These are phyloP conservation scores for Groenewaldozyma auringiensis DNA, from an alignment of 1,139 yeast genomes.

Conservation along the genomic window DNA sequence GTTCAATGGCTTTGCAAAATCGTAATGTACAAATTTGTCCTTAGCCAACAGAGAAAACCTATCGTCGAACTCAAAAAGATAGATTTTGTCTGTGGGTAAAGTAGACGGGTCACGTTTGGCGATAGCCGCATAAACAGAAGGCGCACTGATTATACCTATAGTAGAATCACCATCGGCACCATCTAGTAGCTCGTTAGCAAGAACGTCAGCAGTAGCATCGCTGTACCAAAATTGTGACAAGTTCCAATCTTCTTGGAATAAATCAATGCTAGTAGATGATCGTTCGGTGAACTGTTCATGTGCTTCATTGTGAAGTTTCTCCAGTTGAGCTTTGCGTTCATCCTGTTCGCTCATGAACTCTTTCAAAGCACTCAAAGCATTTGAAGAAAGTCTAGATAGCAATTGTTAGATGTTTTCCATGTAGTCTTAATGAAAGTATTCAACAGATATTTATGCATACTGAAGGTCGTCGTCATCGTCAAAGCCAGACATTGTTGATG, in stretches of 20 bases:
- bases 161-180: slow-evolving; percentile 65
- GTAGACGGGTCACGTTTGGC: slow-evolving; percentile 32
- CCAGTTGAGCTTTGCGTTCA: slow-evolving; percentile 52
- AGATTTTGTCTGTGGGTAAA: slow-evolving; percentile 42
- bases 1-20: slow-evolving; percentile 60
- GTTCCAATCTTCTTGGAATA: slow-evolving; percentile 89
- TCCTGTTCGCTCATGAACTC: slow-evolving; percentile 65
- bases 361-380: slow-evolving; percentile 68
- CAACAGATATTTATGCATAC: too few species aligned
- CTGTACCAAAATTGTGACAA: slow-evolving; percentile 76
- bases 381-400: slow-evolving; percentile 47
- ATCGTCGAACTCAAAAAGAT: slow-evolving; percentile 68
- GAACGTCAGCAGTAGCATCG: slow-evolving; percentile 58
- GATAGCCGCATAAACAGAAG: slow-evolving; percentile 85
- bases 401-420: background rate
- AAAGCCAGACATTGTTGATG: background rate
- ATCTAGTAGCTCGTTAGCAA: slow-evolving; percentile 63
- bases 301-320: slow-evolving; percentile 48
- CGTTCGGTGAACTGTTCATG: slow-evolving; percentile 42
- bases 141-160: slow-evolving; percentile 76
- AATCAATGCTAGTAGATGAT: slow-evolving; percentile 41
- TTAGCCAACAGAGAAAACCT: slow-evolving; percentile 72
- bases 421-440: background rate
- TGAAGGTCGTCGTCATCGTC: background rate
- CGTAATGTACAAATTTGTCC: slow-evolving; percentile 59